These are phyloP conservation scores for Martensiomyces pterosporus DNA, from an alignment of 192 early-diverging fungal genomes.

Conservation along the genomic window DNA sequence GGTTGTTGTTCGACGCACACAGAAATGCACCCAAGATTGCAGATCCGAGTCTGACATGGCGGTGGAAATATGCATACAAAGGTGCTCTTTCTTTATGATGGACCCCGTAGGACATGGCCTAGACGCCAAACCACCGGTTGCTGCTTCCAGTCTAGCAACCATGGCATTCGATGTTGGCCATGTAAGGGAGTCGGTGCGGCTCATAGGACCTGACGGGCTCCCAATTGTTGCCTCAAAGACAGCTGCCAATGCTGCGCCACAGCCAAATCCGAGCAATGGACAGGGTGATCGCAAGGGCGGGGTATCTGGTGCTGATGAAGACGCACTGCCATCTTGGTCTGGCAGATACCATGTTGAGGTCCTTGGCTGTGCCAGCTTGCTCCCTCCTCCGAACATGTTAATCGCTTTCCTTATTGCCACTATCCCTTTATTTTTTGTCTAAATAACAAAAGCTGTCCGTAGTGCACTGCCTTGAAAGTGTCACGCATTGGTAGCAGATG, in stretches of 20 bases:
- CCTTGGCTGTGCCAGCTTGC: too few species aligned
- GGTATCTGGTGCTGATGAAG: neutral
- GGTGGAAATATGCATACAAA: constrained; percentile 43
- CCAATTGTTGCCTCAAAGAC: constrained; percentile 9
- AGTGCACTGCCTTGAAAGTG: too few species aligned
- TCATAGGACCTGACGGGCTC: constrained; percentile 48
- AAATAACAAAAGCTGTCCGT: too few species aligned
- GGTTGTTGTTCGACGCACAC: constrained; percentile 35
- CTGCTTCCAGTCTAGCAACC: constrained; percentile 8
- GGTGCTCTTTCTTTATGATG: constrained; percentile 39
- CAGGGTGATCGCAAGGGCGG: neutral
- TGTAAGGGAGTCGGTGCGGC: constrained; percentile 24
- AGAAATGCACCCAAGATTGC: constrained; percentile 34
- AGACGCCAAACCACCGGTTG: constrained; percentile 2
- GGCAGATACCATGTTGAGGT: too few species aligned
- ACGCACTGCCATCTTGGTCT: neutral
- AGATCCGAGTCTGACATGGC: constrained; percentile 32
- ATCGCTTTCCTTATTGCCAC: too few species aligned
- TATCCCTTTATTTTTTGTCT: too few species aligned
- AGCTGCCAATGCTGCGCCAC: too few species aligned
- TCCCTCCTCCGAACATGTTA: too few species aligned
- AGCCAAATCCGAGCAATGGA: too few species aligned
- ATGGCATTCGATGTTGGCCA: constrained; percentile 25
- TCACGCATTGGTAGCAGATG: too few species aligned
- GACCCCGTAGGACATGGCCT: constrained; percentile 21